Evolutionary conservation across 768 basidiomycete species (phyloP), one percentile per base, ranked within the genome.

Genomic region (Auricularia sp.): DNA sequence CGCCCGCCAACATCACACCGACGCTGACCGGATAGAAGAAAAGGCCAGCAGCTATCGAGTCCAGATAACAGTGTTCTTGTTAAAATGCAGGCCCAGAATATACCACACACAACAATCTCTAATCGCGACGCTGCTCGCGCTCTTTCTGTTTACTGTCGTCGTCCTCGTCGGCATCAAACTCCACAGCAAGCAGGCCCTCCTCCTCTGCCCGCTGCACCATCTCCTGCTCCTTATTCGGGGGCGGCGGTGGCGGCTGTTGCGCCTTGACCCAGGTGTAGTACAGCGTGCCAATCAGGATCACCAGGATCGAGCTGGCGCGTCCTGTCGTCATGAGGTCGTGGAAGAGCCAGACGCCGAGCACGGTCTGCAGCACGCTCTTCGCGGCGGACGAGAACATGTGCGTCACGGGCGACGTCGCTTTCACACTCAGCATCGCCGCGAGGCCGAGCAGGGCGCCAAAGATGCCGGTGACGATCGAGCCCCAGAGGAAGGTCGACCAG

Each of bases 261-360:
- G 72, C 70, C 65, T 76, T 75, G 36, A 78, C 70, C 84, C 84
- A 85, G 16, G 85, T 86, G 72, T 86, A 87, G 69, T 77, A 83
- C 75, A 91, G 73, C 0, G 93, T 94, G 21, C 93, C 93, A 36
- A 79, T 71, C 35, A 95, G 85, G 71, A 96, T 96, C 67, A 84
- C 85, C 3, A 80, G 82, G 67, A 95, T 92, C 2, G 92, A 93
- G 10, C 86, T 79, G 4, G 83, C 87, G 35, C 93, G 92, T 4
- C 91, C 91, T 47, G 56, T 59, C n/a, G 76, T 75, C 62, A 79
- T 70, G 63, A 78, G 64, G 58, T 80, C 78, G 35, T 71, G 70
- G 63, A 80, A 80, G 42, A 77, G 34, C 70, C 73, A 77, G 29
- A 77, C 73, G 23, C 77, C 75, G n/a, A 79, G 65, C 64, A 77